Base-by-base conservation (phyloP, 176 grass and related monocot genomes). In the Guadua angustifolia region DNA sequence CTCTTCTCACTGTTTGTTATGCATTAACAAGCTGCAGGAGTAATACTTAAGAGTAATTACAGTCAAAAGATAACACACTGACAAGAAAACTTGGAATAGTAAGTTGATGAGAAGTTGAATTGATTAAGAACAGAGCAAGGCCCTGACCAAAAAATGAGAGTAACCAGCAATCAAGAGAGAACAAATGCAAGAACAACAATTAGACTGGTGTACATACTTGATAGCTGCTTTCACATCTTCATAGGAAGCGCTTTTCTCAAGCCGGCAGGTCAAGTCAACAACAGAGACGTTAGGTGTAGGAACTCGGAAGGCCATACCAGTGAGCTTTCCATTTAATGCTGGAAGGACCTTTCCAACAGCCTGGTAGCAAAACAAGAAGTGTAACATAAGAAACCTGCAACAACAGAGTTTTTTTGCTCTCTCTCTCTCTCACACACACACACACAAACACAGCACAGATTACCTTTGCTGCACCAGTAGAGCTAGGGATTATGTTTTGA, bases 401-500 rank as follows among this genome's bases (percentile, higher is more conserved):
- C 18, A 4, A 74, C 10, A 55, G 45, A 69, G 29, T 5, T 21
- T 36, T 36, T 88, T 18, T 36, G 5, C 18, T 29, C 33, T 50
- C 70, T 86, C 26, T 40, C 53, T 70, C 40, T n/a, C 29, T 29
- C 29, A 1, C n/a, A n/a, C n/a, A n/a, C n/a, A n/a, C n/a, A n/a
- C n/a, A n/a, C n/a, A n/a, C n/a, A n/a, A n/a, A n/a, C n/a, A n/a
- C 51, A 64, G 50, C 50, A 67, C 45, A 83, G 71, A 46, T 70
- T 65, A 89, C 92, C 89, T 94, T 94, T 75, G 89, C 89, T 87
- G 92, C 92, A 79, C 92, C 92, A 63, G 89, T 94, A 80, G 92
- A 94, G 68, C 92, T 94, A 81, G 92, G 89, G 22, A 94, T 94
- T 62, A 94, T 94, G 78, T 94, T 94, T 84, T 94, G 92, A 82